Evolutionary conservation across 306 rosid species (phyloP), one percentile per base, ranked within the genome.

Genomic region (Oxytropis ochrocephala): DNA sequence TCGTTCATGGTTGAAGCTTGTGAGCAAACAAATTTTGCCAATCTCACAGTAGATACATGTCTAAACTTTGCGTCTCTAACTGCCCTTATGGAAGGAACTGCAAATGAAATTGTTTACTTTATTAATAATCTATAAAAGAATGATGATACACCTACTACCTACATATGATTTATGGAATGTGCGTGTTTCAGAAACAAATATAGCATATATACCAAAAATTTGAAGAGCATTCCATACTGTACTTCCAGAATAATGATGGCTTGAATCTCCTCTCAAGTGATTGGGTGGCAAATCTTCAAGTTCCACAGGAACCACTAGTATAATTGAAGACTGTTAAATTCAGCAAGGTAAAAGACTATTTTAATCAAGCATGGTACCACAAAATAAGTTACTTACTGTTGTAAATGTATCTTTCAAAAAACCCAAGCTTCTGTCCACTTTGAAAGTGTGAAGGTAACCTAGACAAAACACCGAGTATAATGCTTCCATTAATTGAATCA

Each of bases 381-480:
- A 47, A 29, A 42, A 50, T 1, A 12, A 54, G 56, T 27, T 52
- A 29, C 72, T 73, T 44, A 79, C 87, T 35, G 0, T 57, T 59
- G 77, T 86, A 84, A 64, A 86, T 67, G 77, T 43, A 74, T 43
- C 80, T 81, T 68, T 30, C 66, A 82, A 72, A 79, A 54, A 79
- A 18, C 35, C 85, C 82, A 74, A 86, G 70, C 46, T n/a, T n/a
- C n/a, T n/a, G n/a, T n/a, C n/a, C n/a, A n/a, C n/a, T n/a, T n/a
- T n/a, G n/a, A n/a, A n/a, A n/a, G 69, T 69, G 71, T 11, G 88
- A 74, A n/a, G 84, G 80, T 64, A 55, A 41, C 64, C n/a, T n/a
- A n/a, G n/a, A n/a, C n/a, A n/a, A n/a, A n/a, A n/a, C n/a, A n/a
- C n/a, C n/a, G n/a, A n/a, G n/a, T n/a, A n/a, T n/a, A n/a, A n/a